Conservation (phyloP, 345 rosid species). For the Firmiana major region DNA sequence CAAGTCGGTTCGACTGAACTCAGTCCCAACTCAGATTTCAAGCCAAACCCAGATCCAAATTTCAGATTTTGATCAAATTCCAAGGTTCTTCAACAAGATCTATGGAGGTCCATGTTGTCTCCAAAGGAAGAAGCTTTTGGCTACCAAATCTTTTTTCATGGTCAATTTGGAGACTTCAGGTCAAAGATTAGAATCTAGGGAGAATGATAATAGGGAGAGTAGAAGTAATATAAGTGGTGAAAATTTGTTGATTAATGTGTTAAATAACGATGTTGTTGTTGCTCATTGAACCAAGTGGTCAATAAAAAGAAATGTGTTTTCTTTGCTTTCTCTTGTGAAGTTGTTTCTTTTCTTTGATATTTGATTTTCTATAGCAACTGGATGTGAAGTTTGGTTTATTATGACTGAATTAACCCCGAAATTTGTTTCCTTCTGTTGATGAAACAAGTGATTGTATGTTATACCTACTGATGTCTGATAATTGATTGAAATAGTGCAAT, state of each 20-base stretch:
- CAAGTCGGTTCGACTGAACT: slow-evolving; percentile 9
- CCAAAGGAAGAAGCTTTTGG: slow-evolving; percentile 49
- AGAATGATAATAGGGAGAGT: not conserved
- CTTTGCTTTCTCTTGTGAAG: not conserved
- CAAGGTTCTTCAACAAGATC: slow-evolving; percentile 34
- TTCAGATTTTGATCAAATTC: slow-evolving; percentile 33
- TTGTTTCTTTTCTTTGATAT: not conserved
- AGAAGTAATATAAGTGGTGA: slow-evolving; percentile 12
- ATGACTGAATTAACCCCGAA: too few species aligned
- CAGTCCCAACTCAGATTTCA: slow-evolving; percentile 9
- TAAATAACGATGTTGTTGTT: slow-evolving; percentile 36
- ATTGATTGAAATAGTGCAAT: too few species aligned
- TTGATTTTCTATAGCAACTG: not conserved
- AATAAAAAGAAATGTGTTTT: not conserved
- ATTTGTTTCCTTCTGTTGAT: too few species aligned
- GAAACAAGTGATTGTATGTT: too few species aligned
- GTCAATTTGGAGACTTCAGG: slow-evolving; percentile 25
- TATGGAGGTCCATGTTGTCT: slow-evolving; percentile 35
- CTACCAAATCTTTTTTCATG: slow-evolving; percentile 38
- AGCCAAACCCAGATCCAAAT: slow-evolving; percentile 21
- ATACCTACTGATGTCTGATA: too few species aligned
- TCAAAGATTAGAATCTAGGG: slow-evolving; percentile 23
- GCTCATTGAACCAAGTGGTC: slow-evolving; percentile 40
- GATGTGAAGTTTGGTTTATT: not conserved
- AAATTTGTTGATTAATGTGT: slow-evolving; percentile 23